Conservation (phyloP, 192 early-diverging fungal genomes). For the Kappamyces sp. region DNA sequence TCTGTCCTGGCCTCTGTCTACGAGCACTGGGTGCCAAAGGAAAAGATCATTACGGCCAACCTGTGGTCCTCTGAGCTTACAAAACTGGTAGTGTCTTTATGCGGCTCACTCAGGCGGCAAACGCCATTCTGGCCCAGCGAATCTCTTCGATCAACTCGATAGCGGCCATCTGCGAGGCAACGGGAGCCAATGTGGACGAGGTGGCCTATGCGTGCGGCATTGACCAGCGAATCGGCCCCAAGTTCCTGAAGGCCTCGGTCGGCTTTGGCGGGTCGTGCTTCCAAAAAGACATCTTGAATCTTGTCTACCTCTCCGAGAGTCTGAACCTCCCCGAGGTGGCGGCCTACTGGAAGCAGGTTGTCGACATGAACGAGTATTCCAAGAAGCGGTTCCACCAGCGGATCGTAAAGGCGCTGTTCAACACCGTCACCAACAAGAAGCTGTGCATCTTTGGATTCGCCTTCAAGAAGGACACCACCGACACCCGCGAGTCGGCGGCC, state of each 20-base stretch:
- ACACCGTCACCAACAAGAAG: constrained; percentile 72
- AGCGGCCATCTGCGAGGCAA: constrained; percentile 86
- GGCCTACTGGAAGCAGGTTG: constrained; percentile 86
- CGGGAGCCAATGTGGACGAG: constrained; percentile 83
- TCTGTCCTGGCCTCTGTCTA: constrained; percentile 70
- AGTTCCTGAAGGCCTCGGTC: constrained; percentile 85
- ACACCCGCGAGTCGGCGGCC: constrained; percentile 89
- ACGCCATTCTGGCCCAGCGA: constrained; percentile 89
- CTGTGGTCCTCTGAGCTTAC: constrained; percentile 93
- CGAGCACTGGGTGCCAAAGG: constrained; percentile 74
- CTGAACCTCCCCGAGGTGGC: constrained; percentile 84
- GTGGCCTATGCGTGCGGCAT: constrained; percentile 84
- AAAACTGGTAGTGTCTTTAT: constrained; percentile 62
- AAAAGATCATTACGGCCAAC: constrained; percentile 82
- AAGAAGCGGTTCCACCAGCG: constrained; percentile 73
- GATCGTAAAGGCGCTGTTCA: constrained; percentile 67
- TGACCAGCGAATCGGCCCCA: constrained; percentile 79
- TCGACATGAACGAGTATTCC: constrained; percentile 88
- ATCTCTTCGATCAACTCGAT: constrained; percentile 88
- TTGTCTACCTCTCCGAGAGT: constrained; percentile 80
- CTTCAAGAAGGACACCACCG: constrained; percentile 92
- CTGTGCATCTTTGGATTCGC: constrained; percentile 85
- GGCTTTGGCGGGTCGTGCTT: constrained; percentile 96
- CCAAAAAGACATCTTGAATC: constrained; percentile 89
- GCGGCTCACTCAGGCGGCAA: constrained; percentile 60